Base-by-base conservation (phyloP, 176 grass and related monocot genomes). In the Aegilops bicornis region DNA sequence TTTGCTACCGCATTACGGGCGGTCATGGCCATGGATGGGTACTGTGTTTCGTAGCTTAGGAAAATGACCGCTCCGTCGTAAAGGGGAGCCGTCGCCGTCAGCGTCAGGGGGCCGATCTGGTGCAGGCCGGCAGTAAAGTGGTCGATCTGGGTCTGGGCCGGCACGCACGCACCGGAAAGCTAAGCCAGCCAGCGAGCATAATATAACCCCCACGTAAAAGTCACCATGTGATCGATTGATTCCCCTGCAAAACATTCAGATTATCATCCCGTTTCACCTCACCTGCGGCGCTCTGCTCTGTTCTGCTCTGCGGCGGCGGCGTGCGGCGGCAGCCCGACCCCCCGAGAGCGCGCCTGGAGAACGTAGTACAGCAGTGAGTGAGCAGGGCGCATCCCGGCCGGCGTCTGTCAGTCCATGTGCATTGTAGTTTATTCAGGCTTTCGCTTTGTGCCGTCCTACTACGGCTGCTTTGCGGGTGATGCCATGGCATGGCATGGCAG, bases 271-370 rank as follows among this genome's bases (percentile, higher is more conserved):
- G 52, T 58, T 58, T 11, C 40, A 43, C 39, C 39, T 56, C 7
- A 20, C 52, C 39, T 65, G 16, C 59, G 25, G 33, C 56, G 27
- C 27, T 40, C 17, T 40, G 39, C 39, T 10, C 59, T 48, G 33
- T 17, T 40, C 17, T 11, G 10, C 40, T 10, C 60, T 48, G 30
- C 65, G 19, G 63, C 79, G 27, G 20, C 48, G 47, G 25, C 25
- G 25, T 25, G 56, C 60, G 40, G 25, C 37, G 17, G 62, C 79
- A 17, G 19, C 48, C 40, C 40, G 40, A 64, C 7, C 81, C 12
- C 25, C 5, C 12, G 45, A 37, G 81, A 27, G 83, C 64, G 81
- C 39, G 83, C 22, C 64, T 47, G 81, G 81, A 84, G 87, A 29
- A 75, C 74, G 61, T 12, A 48, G 20, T 35, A 58, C 37, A 10